Conservation (phyloP, 257 asterid genomes). For the Ballota nigra region DNA sequence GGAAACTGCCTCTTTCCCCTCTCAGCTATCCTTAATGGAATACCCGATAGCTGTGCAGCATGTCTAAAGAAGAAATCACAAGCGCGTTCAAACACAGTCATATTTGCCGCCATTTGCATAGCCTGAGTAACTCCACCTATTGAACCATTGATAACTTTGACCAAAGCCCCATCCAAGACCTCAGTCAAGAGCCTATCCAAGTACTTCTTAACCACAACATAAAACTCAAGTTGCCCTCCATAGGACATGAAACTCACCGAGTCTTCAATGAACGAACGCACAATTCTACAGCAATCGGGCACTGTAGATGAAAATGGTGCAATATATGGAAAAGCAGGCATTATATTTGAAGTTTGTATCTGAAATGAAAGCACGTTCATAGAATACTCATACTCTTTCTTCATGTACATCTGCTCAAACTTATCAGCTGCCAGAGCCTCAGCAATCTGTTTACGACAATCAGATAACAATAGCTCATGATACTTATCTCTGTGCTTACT, state of each 20-base stretch:
- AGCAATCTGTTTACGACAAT: slow-evolving; percentile 83
- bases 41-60: slow-evolving; percentile 96
- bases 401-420: slow-evolving; percentile 97
- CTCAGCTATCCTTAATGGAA: slow-evolving; percentile 89
- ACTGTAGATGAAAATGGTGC: slow-evolving; percentile 94
- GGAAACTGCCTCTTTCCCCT: slow-evolving; percentile 83
- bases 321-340: slow-evolving; percentile 95
- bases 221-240: slow-evolving; percentile 92
- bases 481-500: slow-evolving; percentile 95
- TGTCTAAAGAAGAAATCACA: slow-evolving; percentile 96
- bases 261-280: slow-evolving; percentile 89
- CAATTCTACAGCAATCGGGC: slow-evolving; percentile 96
- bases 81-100: slow-evolving; percentile 96
- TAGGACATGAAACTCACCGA: slow-evolving; percentile 93
- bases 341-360: slow-evolving; percentile 83
- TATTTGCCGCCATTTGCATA: slow-evolving; percentile 98
- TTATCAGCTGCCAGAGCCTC: slow-evolving; percentile 91
- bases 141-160: slow-evolving; percentile 66
- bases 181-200: slow-evolving; percentile 84
- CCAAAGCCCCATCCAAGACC: slow-evolving; percentile 79
- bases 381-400: slow-evolving; percentile 89
- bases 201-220: slow-evolving; percentile 86
- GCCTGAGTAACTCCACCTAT: slow-evolving; percentile 83
- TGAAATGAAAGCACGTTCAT: slow-evolving; percentile 95
- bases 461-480: slow-evolving; percentile 84